Evolutionary conservation across 805 yeast genomes (phyloP), one percentile per base, ranked within the genome.

Genomic region (Blastobotrys parvus): DNA sequence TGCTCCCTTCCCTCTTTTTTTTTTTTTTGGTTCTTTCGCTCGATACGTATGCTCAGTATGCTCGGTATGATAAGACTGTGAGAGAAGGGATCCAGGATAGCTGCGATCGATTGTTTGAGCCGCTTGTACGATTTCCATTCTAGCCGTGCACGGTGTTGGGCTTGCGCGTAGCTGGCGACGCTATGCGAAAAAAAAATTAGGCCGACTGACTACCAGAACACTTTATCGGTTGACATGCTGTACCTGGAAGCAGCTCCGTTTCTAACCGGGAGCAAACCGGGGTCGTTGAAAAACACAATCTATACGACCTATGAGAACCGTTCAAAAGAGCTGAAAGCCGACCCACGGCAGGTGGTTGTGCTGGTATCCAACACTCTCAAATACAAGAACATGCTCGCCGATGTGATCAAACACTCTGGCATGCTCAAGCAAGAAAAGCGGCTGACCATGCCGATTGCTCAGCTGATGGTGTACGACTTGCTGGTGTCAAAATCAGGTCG

Each of bases 311-410:
- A 36, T 53, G 59, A 49, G 23, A 29, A 36, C 42, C 47, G 32
- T 46, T 62, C 60, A 35, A 69, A 67, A 43, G 69, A 67, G 52
- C 59, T 80, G 44, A 68, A 73, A 54, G 67, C 79, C 0, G 77
- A 87, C 46, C 94, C 97, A 1, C 85, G 83, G 55, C 96, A 90
- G 57, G 65, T 89, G 1, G 87, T 71, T 67, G 98, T 97, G 0
- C 65, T 90, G 21, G 87, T 88, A 19, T 70, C 78, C 25, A 83
- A 94, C 3, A 77, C 95, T 1, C 64, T 87, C 56, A 79, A 75
- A 57, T 85, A 80, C 61, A 78, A 77, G 53, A 79, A 77, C 11
- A 78, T 75, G 51, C 69, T 92, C 31, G 64, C 67, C 38, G 70
- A 70, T 29, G 71, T 90, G 34, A 73, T 90, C 60, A 72, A 72